A percentile compares a stretch with the other conserved stretches of the same genome.
Conservation (phyloP, 2,329 filamentous ascomycete species). For the Tolypocladium nubicola region DNA sequence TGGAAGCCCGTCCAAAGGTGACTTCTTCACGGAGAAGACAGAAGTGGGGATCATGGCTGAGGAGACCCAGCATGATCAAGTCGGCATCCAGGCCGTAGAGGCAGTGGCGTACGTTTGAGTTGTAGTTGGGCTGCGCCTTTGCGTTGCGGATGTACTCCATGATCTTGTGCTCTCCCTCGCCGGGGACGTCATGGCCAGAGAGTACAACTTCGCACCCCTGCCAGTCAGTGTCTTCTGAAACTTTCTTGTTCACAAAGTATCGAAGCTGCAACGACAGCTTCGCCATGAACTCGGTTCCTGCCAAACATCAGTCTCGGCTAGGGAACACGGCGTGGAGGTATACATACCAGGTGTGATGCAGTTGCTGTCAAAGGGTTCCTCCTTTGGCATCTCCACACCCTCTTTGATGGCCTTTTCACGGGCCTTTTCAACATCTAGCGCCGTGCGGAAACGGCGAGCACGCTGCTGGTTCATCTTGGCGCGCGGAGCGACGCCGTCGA, state of each 20-base stretch:
- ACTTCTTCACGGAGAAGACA: constrained; percentile 95
- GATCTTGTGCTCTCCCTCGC: constrained; percentile 98
- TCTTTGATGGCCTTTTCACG: constrained; percentile 86
- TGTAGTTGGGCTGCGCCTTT: constrained; percentile 88
- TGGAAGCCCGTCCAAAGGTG: constrained; percentile 81
- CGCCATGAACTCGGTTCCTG: constrained; percentile 88
- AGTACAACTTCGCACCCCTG: constrained; percentile 93
- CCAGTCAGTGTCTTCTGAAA: constrained; percentile 95
- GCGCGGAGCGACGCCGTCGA: constrained; percentile 92
- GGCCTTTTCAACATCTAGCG: constrained; percentile 78
- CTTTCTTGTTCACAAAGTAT: constrained; percentile 98
- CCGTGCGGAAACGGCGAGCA: constrained; percentile 87
- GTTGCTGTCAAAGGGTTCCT: constrained; percentile 96
- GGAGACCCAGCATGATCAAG: constrained; percentile 93
- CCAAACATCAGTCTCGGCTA: constrained; percentile 5
- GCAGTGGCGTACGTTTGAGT: constrained; percentile 90
- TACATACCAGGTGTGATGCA: constrained; percentile 79
- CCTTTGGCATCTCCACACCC: constrained; percentile 86
- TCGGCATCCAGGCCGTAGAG: constrained; percentile 95
- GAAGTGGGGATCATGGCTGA: constrained; percentile 98
- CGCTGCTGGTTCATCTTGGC: constrained; percentile 99
- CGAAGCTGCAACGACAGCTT: constrained; percentile 88
- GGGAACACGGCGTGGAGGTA: too few relatives aligned
- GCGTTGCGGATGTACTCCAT: constrained; percentile 99
- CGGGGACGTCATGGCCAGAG: constrained; percentile 94